Evolutionary conservation across 2,329 filamentous ascomycete genomes (phyloP).

Genomic region (Microthyrium microscopicum): DNA sequence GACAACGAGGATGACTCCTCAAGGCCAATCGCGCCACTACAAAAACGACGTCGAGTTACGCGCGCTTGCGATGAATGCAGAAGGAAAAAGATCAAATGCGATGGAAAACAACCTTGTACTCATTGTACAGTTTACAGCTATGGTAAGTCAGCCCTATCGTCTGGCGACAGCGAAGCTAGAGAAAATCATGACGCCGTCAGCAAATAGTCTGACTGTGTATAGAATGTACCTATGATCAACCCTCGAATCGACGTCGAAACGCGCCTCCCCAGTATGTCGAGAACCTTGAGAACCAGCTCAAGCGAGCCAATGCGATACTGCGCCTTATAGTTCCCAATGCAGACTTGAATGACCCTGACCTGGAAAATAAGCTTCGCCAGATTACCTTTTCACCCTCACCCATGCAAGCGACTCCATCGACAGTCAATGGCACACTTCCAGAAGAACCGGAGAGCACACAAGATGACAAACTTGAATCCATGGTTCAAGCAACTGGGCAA

Average conservation of each 20-base stretch:
- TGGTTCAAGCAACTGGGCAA: constrained; percentile 86
- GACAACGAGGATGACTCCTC: constrained; percentile 4
- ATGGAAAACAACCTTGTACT: constrained; percentile 44
- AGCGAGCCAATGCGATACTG: constrained; percentile 66
- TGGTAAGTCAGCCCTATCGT: constrained; percentile 37
- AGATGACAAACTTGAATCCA: constrained; percentile 69
- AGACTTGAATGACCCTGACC: constrained; percentile 67
- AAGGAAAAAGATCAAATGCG: constrained; percentile 38
- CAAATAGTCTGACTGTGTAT: too few relatives aligned
- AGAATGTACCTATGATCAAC: constrained; percentile 93
- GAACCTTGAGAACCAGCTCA: constrained; percentile 65
- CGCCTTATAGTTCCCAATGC: constrained; percentile 68
- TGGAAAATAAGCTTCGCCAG: constrained; percentile 62
- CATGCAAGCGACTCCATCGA: constrained; percentile 11
- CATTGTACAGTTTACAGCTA: constrained; percentile 98
- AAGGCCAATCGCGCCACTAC: constrained; percentile 19
- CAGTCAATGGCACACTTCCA: constrained; percentile 3
- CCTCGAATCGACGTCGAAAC: constrained; percentile 78
- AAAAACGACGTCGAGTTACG: constrained; percentile 27
- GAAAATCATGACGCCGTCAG: constrained; percentile 1
- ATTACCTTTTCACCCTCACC: constrained; percentile 30
- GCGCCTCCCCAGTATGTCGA: constrained; percentile 88
- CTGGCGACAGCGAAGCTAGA: neutral
- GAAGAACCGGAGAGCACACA: constrained; percentile 23
- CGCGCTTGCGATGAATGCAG: constrained; percentile 26